Evolutionary conservation across 2,329 filamentous ascomycete genomes (phyloP), one percentile per base, ranked within the genome.

Genomic region (Aureobasidium vineae): DNA sequence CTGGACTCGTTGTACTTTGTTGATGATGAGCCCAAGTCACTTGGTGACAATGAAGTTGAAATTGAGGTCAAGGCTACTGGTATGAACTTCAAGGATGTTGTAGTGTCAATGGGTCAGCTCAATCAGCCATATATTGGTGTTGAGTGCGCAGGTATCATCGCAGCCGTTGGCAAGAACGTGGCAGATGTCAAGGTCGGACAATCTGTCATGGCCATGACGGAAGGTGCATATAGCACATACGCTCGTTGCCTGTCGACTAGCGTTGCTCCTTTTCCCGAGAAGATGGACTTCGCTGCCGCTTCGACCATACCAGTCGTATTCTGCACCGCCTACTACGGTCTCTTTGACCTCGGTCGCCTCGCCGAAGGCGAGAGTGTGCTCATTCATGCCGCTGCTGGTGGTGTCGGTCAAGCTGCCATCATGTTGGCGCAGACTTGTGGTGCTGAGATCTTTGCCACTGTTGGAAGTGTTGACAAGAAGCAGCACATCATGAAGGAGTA

Each of bases 271-370:
- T 31, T 61, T 5, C 69, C 71, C 1, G 65, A 69, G 15, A 65
- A 66, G 11, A 70, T 73, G 64, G 68, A 52, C 43, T 70, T 71
- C 31, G 69, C 67, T 21, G 69, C 67, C 11, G 73, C 71, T 7
- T 70, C 72, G n/a, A 67, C 70, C 1, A 59, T 74, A 13, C 71
- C 72, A 7, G 54, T 69, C 21, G 66, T 71, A n/a, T 73, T 66
- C 63, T 45, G 60, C 5, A 74, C 73, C 8, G 72, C 70, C 7
- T 70, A 70, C 50, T 69, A 77, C 68, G 71, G 72, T 41, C 68
- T 79, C 23, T 67, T 74, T 31, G 71, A 75, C 5, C 43, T 61
- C 13, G 57, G 57, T 3, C 69, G 71, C 28, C 68, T 80, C 13
- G 41, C 56, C 2, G 70, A 72, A 26, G 77, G 74, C 16, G 75